Percentiles rank a stretch among this genome's conserved stretches.
Conservation (phyloP, 2,329 filamentous ascomycete species). For the Nemania sp. region DNA sequence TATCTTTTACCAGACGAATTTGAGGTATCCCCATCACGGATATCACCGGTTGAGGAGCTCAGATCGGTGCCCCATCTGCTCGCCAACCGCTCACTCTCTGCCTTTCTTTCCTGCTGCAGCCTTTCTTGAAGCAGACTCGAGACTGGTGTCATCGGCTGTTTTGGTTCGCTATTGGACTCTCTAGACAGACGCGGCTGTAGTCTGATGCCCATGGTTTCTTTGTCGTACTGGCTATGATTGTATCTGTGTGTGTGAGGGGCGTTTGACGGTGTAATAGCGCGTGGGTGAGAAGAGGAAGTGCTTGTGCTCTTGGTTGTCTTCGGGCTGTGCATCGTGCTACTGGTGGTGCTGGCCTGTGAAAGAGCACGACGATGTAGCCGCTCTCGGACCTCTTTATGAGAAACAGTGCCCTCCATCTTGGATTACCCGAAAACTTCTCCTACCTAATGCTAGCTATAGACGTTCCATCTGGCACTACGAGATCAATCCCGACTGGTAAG, state of each 20-base stretch:
- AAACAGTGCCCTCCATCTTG: slow-evolving; percentile 45
- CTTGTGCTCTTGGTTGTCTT: slow-evolving; percentile 57
- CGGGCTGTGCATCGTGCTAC: slow-evolving; percentile 58
- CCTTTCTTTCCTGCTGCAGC: slow-evolving; percentile 63
- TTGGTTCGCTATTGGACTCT: slow-evolving; percentile 58
- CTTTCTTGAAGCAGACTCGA: slow-evolving; percentile 68
- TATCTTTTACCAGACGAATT: slow-evolving; percentile 56
- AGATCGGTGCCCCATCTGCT: slow-evolving; percentile 55
- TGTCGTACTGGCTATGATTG: slow-evolving; percentile 56
- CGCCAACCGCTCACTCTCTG: slow-evolving; percentile 60
- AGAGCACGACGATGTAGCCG: slow-evolving; percentile 56
- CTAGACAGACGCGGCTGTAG: slow-evolving; percentile 57
- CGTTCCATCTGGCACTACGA: slow-evolving; percentile 35
- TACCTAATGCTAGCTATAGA: slow-evolving; percentile 15
- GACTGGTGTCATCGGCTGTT: slow-evolving; percentile 54
- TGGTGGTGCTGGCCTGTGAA: slow-evolving; percentile 57
- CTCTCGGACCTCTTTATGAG: slow-evolving; percentile 45
- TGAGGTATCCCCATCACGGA: slow-evolving; percentile 51
- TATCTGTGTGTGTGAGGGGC: slow-evolving; percentile 56
- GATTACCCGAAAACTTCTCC: slow-evolving; percentile 1
- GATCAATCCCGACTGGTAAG: slow-evolving; percentile 26
- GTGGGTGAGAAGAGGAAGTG: slow-evolving; percentile 57
- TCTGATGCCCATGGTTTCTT: slow-evolving; percentile 52
- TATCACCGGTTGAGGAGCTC: slow-evolving; percentile 54
- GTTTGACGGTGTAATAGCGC: slow-evolving; percentile 53